phyloP scores from a whole-genome alignment of 225 moss, liverwort and hornwort genomes.

The Ulota crispa region DNA sequence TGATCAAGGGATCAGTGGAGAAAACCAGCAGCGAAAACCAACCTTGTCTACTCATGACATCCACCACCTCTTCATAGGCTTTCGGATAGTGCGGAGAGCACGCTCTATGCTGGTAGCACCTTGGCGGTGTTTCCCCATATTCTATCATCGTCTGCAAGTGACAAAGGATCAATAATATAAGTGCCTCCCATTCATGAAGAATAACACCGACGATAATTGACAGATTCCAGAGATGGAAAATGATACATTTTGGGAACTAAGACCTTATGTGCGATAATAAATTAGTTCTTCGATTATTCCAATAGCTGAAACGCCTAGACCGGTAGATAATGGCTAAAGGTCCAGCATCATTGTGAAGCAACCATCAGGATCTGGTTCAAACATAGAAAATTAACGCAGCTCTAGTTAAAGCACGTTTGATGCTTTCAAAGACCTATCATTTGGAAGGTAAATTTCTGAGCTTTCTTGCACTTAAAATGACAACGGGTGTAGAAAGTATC shows the following conservation, averaged over 20 bases:
- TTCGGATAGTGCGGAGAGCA: conserved; percentile 37
- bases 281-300: not conserved
- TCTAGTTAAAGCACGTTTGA: not conserved
- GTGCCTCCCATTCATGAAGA: not conserved
- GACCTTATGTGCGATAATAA: not conserved
- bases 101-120: conserved; percentile 28
- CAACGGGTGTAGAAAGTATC: not conserved
- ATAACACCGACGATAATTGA: not conserved
- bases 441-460: not conserved
- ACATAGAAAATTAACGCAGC: not conserved
- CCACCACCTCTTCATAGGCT: conserved; percentile 12
- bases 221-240: not conserved
- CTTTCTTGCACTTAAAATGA: not conserved
- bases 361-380: not conserved
- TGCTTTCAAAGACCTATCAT: not conserved
- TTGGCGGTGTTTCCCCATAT: conserved; percentile 1
- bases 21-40: not conserved
- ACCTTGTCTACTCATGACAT: conserved; percentile 24
- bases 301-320: not conserved
- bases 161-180: not conserved
- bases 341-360: not conserved
- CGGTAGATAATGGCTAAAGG: not conserved
- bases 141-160: conserved; percentile 27
- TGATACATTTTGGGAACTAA: not conserved
- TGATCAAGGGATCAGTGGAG: not conserved